Evolutionary conservation across 192 early-diverging fungal species (phyloP).

Genomic region (Pilaira anomala): DNA sequence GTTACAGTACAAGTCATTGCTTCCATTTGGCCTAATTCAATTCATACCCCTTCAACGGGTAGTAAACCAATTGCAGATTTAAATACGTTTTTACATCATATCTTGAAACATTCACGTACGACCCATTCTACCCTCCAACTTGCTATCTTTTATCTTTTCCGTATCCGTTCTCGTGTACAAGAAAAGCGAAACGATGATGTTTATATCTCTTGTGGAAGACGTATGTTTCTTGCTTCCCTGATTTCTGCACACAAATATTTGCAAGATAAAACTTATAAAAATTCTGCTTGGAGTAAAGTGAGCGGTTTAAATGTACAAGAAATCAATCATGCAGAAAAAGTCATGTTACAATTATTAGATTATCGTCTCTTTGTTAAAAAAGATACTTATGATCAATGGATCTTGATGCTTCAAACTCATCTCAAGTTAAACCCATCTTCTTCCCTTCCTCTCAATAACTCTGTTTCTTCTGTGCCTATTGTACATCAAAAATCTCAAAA

Average conservation of each 20-base stretch:
- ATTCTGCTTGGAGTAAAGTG: constrained; percentile 88
- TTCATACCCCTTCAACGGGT: constrained; percentile 17
- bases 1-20: constrained; percentile 52
- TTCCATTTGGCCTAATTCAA: constrained; percentile 48
- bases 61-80: constrained; percentile 45
- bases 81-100: constrained; percentile 50
- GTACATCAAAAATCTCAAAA: too few species aligned
- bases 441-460: too few species aligned
- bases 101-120: constrained; percentile 53
- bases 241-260: constrained; percentile 89
- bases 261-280: constrained; percentile 83
- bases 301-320: constrained; percentile 75
- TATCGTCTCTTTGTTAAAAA: constrained; percentile 69
- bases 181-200: constrained; percentile 22
- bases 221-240: constrained; percentile 81
- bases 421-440: neutral
- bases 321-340: constrained; percentile 80
- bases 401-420: constrained; percentile 35
- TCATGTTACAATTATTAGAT: constrained; percentile 75
- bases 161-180: constrained; percentile 28
- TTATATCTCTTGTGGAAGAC: constrained; percentile 64
- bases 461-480: too few species aligned
- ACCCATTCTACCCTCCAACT: constrained; percentile 62
- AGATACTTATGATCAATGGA: constrained; percentile 36
- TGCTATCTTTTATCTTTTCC: constrained; percentile 53